Evolutionary conservation across 2,329 filamentous ascomycete genomes (phyloP).

Genomic region (Clarireedia paspali): DNA sequence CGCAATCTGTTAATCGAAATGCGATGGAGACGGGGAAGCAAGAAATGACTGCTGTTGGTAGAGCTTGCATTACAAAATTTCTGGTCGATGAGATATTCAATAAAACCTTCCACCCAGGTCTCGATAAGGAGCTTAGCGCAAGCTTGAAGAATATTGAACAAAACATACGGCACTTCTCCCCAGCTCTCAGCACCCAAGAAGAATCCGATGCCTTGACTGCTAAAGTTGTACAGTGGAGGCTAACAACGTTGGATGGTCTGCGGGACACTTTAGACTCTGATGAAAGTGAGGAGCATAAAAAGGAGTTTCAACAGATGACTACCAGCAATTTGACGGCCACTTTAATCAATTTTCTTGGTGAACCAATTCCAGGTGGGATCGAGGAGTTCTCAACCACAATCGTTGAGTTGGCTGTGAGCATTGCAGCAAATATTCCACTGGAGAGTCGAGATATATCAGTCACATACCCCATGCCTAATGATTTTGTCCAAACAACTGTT

Average conservation of each 20-base stretch:
- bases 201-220: slow-evolving; percentile 82
- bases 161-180: slow-evolving; percentile 73
- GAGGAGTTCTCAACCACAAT: slow-evolving; percentile 88
- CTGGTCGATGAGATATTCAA: slow-evolving; percentile 87
- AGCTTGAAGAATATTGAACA: slow-evolving; percentile 81
- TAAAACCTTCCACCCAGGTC: slow-evolving; percentile 82
- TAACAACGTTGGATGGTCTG: slow-evolving; percentile 89
- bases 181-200: slow-evolving; percentile 68
- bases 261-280: slow-evolving; percentile 59
- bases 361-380: slow-evolving; percentile 73
- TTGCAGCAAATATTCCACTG: slow-evolving; percentile 77
- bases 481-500: slow-evolving; percentile 57
- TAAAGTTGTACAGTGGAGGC: slow-evolving; percentile 87
- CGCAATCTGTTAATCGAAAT: slow-evolving; percentile 72
- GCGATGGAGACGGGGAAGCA: slow-evolving; percentile 83
- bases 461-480: slow-evolving; percentile 74
- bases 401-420: slow-evolving; percentile 79
- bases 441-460: slow-evolving; percentile 89
- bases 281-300: slow-evolving; percentile 57
- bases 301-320: slow-evolving; percentile 61
- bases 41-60: slow-evolving; percentile 94
- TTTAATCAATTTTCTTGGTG: slow-evolving; percentile 65
- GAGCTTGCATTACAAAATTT: slow-evolving; percentile 84
- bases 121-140: slow-evolving; percentile 68
- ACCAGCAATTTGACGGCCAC: slow-evolving; percentile 61